A percentile compares a stretch with the other conserved stretches of the same genome.
Evolutionary conservation across 495 filamentous ascomycete species (phyloP).

Genomic region (Chlorociboria aeruginascens): DNA sequence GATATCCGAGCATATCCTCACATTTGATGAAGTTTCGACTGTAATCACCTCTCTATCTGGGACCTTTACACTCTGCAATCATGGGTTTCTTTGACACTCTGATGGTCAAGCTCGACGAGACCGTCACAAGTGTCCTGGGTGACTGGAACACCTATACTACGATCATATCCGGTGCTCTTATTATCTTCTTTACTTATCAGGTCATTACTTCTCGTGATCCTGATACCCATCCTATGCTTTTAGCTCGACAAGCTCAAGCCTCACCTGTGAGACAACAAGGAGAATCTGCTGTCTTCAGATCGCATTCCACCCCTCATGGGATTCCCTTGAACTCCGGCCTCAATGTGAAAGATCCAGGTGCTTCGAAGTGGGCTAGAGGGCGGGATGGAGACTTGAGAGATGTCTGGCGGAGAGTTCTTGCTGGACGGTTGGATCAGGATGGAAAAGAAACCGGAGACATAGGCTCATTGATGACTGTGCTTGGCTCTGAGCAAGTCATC

Average conservation of each 20-base stretch:
- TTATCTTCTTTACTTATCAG: slow-evolving; percentile 51
- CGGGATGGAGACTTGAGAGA: slow-evolving; percentile 86
- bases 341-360: slow-evolving; percentile 71
- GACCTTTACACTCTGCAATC: slow-evolving; percentile 14
- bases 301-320: slow-evolving; percentile 68
- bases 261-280: slow-evolving; percentile 71
- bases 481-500: slow-evolving; percentile 59
- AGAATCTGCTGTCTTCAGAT: slow-evolving; percentile 73
- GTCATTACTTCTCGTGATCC: slow-evolving; percentile 47
- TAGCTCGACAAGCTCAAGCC: slow-evolving; percentile 69
- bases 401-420: slow-evolving; percentile 70
- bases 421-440: slow-evolving; percentile 48
- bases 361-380: slow-evolving; percentile 69
- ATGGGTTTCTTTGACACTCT: slow-evolving; percentile 40
- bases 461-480: slow-evolving; percentile 69
- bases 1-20: neutral
- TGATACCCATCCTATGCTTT: slow-evolving; percentile 81
- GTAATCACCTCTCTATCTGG: neutral
- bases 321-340: slow-evolving; percentile 73
- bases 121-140: slow-evolving; percentile 52
- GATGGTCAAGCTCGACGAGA: slow-evolving; percentile 51
- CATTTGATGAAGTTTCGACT: neutral
- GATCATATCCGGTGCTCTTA: slow-evolving; percentile 45
- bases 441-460: slow-evolving; percentile 45
- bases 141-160: slow-evolving; percentile 75